Percentiles rank a stretch among this genome's conserved stretches.
These are phyloP conservation scores for Hypoxylon sp. DNA, from an alignment of 2,329 filamentous ascomycete species.

Conservation along the genomic window DNA sequence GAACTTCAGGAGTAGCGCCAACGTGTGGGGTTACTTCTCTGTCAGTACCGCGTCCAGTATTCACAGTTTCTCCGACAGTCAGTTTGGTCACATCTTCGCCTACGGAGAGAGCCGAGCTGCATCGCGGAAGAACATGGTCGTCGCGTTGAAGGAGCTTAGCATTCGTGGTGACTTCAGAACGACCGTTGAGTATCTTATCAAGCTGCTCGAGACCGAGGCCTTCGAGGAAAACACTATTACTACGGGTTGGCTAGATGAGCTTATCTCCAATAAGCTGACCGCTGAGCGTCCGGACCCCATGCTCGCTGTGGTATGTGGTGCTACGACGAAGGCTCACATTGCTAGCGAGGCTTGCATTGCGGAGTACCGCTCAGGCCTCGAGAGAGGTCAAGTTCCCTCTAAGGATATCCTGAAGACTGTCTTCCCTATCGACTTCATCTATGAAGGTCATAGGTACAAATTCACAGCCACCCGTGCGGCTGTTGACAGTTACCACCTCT, in stretches of 20 bases:
- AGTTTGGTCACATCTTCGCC: constrained; percentile 99
- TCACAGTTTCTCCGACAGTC: constrained; percentile 98
- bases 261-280: constrained; percentile 97
- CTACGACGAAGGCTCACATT: constrained; percentile 92
- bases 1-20: constrained; percentile 98
- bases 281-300: constrained; percentile 94
- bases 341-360: constrained; percentile 90
- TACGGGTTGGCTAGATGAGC: constrained; percentile 97
- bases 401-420: constrained; percentile 98
- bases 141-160: constrained; percentile 97
- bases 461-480: constrained; percentile 96
- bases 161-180: constrained; percentile 99
- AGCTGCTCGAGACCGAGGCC: constrained; percentile 96
- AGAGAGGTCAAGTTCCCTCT: constrained; percentile 96
- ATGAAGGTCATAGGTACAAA: constrained; percentile 96
- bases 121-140: constrained; percentile 98
- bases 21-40: constrained; percentile 99
- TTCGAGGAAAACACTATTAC: constrained; percentile 99
- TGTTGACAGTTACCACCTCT: constrained; percentile 93
- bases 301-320: constrained; percentile 94
- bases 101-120: constrained; percentile 98
- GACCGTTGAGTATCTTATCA: constrained; percentile 98
- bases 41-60: constrained; percentile 97
- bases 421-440: constrained; percentile 98
- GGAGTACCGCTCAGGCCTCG: constrained; percentile 88